Base-by-base conservation (phyloP, 345 rosid genomes). In the Eucalyptus regnans region DNA sequence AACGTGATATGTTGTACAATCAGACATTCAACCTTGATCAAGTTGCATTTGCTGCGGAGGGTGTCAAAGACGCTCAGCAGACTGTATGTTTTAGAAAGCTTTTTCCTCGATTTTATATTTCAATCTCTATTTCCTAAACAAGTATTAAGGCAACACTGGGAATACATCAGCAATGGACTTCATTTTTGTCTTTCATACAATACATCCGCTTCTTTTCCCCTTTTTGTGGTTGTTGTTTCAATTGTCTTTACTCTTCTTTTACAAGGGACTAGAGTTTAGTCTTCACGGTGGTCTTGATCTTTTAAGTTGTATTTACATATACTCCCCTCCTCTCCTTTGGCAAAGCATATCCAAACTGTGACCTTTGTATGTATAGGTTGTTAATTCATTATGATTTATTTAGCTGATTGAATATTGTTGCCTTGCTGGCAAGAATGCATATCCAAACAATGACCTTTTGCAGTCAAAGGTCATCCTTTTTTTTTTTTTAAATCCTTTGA, bases 1-100 rank as follows among this genome's bases (percentile, higher is more conserved):
- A 98, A 90, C 96, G 99, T 49, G 99, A 98, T 92, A 98, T 97
- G 99, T 95, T 98, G 12, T 98, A 96, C 86, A 98, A 96, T 91
- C 99, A 98, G 91, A 98, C 99, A 7, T 98, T 96, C 88, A 98
- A 98, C 92, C 99, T 98, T 60, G 99, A 98, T 94, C 99, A 98
- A 97, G 99, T 98, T 91, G 92, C 98, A n/a, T 98, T 98, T 93
- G 99, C 99, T 91, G 89, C 99, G 10, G 99, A 98, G 94, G 99
- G 99, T 71, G 93, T 97, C 90, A 98, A 96, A 94, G 99, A 98
- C 92, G 99, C 99, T 71, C 99, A 98, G 80, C 99, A 97, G 93
- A 97, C 99, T 79, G 99, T 98, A 98, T 84, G 96, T 92, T 37
- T 87, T 62, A 27, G 54, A 71, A 46, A 87, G 13, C 48, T 71